Conservation (phyloP, 257 asterid species). For the Coffea eugenioides region DNA sequence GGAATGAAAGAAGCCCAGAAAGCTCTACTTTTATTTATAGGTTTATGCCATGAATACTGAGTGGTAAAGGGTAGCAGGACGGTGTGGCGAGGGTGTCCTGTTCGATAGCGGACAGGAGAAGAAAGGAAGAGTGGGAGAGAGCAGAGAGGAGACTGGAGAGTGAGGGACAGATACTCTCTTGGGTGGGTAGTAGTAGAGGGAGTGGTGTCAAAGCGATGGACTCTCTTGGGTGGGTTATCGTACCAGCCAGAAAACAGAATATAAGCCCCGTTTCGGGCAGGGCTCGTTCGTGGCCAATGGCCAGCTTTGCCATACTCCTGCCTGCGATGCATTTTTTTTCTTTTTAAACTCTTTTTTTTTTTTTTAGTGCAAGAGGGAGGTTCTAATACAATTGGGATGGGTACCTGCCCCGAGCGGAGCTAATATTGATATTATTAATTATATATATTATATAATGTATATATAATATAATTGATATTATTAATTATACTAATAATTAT, state of each 20-base stretch:
- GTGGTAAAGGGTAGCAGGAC: not conserved
- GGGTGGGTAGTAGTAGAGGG: not conserved
- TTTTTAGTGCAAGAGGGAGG: too few species aligned
- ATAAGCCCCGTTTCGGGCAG: not conserved
- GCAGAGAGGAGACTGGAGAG: too few species aligned
- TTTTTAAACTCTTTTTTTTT: too few species aligned
- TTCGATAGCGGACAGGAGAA: not conserved
- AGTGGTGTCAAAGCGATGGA: conserved; percentile 1
- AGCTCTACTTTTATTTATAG: not conserved
- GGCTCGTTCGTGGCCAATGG: not conserved
- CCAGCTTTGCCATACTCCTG: not conserved
- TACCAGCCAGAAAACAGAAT: conserved; percentile 16
- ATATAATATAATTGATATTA: too few species aligned
- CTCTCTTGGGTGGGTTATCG: conserved; percentile 10
- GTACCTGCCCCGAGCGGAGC: too few species aligned
- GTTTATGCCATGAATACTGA: not conserved
- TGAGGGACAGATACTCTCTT: not conserved
- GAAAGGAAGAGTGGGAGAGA: too few species aligned
- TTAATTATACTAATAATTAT: too few species aligned
- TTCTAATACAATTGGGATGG: too few species aligned
- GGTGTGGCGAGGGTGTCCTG: not conserved
- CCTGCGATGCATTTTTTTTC: not conserved
- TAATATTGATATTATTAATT: too few species aligned
- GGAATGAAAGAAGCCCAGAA: not conserved
- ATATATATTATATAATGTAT: too few species aligned